A percentile compares a stretch with the other conserved stretches of the same genome.
Evolutionary conservation across 2,329 filamentous ascomycete genomes (phyloP).

Genomic region (Fusarium miscanthi): DNA sequence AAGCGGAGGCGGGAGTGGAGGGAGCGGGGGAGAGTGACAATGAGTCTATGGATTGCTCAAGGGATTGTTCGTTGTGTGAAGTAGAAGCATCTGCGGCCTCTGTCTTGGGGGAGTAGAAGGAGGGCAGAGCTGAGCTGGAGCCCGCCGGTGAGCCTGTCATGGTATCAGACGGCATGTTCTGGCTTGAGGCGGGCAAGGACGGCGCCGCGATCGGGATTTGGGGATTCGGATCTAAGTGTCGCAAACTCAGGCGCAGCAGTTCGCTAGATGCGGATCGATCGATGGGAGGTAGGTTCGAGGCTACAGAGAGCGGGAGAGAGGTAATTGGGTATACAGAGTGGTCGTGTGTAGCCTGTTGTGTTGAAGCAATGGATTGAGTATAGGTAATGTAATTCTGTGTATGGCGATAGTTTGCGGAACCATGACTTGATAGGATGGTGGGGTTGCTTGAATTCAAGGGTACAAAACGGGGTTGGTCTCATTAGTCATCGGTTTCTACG

Average conservation of each 20-base stretch:
- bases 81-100: conserved; percentile 40
- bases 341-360: conserved; percentile 11
- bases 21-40: conserved; percentile 51
- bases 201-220: conserved; percentile 40
- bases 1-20: conserved; percentile 27
- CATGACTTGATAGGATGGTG: conserved; percentile 41
- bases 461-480: conserved; percentile 13
- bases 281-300: neutral
- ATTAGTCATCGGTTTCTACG: conserved; percentile 41
- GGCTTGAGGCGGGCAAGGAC: conserved; percentile 34
- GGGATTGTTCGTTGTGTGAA: conserved; percentile 31
- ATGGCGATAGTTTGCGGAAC: conserved; percentile 44
- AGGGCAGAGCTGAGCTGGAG: conserved; percentile 55
- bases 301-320: neutral
- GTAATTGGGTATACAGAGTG: neutral
- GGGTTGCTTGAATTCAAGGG: conserved; percentile 31
- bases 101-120: conserved; percentile 60
- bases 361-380: conserved; percentile 24
- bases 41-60: conserved; percentile 48
- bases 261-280: conserved; percentile 34
- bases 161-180: conserved; percentile 46
- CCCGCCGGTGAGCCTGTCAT: conserved; percentile 46
- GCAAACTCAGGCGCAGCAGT: conserved; percentile 10
- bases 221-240: conserved; percentile 33
- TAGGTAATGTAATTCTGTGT: conserved; percentile 18